Evolutionary conservation across 1,139 yeast species (phyloP).

Genomic region (Hemisphaericaspora xylanilytica): DNA sequence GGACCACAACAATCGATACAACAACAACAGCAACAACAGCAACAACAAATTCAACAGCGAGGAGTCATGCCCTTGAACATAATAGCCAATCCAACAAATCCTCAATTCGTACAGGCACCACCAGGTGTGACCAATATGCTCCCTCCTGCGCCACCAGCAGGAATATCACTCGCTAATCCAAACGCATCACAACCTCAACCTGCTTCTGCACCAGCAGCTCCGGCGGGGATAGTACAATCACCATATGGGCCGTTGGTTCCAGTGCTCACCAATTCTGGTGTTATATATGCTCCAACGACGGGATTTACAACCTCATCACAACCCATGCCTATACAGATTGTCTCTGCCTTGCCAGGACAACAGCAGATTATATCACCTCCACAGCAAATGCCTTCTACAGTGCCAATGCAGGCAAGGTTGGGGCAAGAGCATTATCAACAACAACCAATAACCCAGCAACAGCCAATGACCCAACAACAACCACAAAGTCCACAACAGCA

Average conservation of each 20-base stretch:
- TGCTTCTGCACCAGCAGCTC: constrained; percentile 7
- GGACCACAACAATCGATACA: constrained; percentile 1
- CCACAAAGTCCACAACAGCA: constrained; percentile 7
- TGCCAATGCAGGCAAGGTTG: neutral
- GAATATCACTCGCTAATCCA: constrained; percentile 4
- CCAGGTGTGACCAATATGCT: neutral
- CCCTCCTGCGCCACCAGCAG: constrained; percentile 4
- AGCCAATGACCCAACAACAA: constrained; percentile 4
- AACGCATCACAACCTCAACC: neutral
- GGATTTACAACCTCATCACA: constrained; percentile 6
- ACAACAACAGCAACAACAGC: constrained; percentile 3
- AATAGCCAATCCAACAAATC: neutral
- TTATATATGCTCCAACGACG: constrained; percentile 16
- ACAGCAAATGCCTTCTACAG: neutral
- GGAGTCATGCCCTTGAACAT: neutral
- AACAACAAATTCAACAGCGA: constrained; percentile 1
- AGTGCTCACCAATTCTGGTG: constrained; percentile 26
- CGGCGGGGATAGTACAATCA: constrained; percentile 22
- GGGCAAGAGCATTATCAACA: neutral
- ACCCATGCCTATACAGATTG: constrained; percentile 6
- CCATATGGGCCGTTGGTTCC: constrained; percentile 40
- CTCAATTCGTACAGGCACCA: neutral
- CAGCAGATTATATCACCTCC: neutral
- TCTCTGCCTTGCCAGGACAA: constrained; percentile 3
- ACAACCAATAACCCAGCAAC: constrained; percentile 1